A percentile compares a stretch with the other conserved stretches of the same genome.
Conservation (phyloP, 768 basidiomycete genomes). For the Tulasnella sp. region DNA sequence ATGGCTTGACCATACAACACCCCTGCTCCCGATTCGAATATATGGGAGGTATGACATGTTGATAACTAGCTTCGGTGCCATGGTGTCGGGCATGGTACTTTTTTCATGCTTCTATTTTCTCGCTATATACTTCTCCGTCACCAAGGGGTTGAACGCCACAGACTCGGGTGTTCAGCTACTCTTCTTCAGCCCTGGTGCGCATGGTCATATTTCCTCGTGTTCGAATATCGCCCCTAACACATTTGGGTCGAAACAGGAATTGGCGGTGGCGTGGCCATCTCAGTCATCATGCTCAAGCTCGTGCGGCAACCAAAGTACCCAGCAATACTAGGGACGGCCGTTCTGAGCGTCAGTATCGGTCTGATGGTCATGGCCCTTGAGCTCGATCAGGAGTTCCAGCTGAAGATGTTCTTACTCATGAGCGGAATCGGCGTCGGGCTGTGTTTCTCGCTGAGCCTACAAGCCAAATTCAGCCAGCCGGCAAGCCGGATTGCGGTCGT, state of each 20-base stretch:
- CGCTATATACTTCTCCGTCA: conserved; percentile 39
- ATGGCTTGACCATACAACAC: conserved; percentile 23
- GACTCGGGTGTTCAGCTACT: conserved; percentile 38
- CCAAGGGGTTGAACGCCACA: conserved; percentile 31
- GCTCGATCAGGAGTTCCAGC: conserved; percentile 25
- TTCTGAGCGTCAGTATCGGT: conserved; percentile 34
- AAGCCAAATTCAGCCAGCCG: conserved; percentile 21
- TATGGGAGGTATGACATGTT: conserved; percentile 36
- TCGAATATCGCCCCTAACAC: conserved; percentile 13
- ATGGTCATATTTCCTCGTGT: no score
- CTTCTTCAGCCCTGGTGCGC: conserved; percentile 44
- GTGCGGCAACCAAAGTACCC: conserved; percentile 34
- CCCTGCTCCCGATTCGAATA: conserved; percentile 39
- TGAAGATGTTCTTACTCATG: conserved; percentile 37
- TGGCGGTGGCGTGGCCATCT: conserved; percentile 32
- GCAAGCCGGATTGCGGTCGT: conserved; percentile 33
- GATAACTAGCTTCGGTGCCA: conserved; percentile 30
- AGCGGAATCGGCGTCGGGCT: conserved; percentile 37
- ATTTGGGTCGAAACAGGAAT: not conserved
- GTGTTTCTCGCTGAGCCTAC: conserved; percentile 20
- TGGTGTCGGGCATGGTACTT: conserved; percentile 38
- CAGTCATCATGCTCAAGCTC: conserved; percentile 29
- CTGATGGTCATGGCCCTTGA: conserved; percentile 35
- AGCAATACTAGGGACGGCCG: conserved; percentile 30
- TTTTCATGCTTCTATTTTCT: conserved; percentile 42